A percentile compares a stretch with the other conserved stretches of the same genome.
phyloP scores from a whole-genome alignment of 2,329 filamentous ascomycete genomes.

The Aspergillus vadensis region DNA sequence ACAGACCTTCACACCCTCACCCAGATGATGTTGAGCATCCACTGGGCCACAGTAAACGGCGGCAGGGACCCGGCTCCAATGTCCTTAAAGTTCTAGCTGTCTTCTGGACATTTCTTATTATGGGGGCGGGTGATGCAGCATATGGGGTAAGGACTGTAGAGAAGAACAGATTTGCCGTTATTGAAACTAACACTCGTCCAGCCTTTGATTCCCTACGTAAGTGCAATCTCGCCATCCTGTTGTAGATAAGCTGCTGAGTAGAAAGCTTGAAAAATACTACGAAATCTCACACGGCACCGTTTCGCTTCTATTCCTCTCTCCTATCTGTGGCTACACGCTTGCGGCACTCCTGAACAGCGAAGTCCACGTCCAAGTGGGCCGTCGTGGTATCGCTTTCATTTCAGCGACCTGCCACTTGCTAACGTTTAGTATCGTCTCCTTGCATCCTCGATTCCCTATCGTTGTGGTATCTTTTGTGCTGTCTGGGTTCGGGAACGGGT shows the following conservation, averaged over 20 bases:
- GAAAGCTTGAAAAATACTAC: conserved; percentile 51
- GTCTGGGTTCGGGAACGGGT: conserved; percentile 45
- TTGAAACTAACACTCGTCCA: conserved; percentile 4
- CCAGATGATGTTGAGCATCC: neutral
- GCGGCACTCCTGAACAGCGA: conserved; percentile 50
- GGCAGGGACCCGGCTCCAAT: conserved; percentile 55
- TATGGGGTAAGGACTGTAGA: conserved; percentile 53
- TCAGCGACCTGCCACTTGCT: conserved; percentile 54
- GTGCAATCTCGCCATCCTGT: conserved; percentile 21
- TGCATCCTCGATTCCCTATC: conserved; percentile 47
- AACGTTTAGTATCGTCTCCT: conserved; percentile 39
- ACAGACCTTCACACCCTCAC: neutral
- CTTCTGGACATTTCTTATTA: conserved; percentile 61
- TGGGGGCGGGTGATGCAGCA: conserved; percentile 61
- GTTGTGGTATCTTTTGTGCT: conserved; percentile 45
- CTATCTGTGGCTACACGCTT: conserved; percentile 50
- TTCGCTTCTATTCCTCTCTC: conserved; percentile 53
- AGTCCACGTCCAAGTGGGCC: conserved; percentile 55
- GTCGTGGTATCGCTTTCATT: conserved; percentile 69
- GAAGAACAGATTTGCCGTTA: neutral
- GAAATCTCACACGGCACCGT: conserved; percentile 51
- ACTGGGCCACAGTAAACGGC: conserved; percentile 24
- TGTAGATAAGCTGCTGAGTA: neutral
- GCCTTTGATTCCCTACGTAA: conserved; percentile 55
- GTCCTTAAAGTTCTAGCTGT: conserved; percentile 53